Conservation (phyloP, 306 rosid genomes). For the Alnus glutinosa region DNA sequence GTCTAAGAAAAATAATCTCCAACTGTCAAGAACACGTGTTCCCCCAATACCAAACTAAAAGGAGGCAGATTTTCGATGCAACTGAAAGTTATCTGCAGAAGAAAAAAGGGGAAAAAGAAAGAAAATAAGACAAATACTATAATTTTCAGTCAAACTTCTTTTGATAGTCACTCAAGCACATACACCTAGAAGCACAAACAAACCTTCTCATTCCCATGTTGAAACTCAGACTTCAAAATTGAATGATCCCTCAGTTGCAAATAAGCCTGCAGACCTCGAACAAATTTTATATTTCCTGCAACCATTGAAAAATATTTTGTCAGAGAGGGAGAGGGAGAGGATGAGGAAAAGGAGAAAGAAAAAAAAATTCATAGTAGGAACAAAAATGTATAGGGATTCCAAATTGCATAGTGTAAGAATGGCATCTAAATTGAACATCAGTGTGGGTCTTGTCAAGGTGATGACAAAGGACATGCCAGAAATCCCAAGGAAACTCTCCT, state of each 20-base stretch:
- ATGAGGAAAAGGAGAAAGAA: neutral
- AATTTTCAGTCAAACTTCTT: neutral
- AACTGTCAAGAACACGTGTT: conserved; percentile 62
- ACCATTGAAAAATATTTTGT: conserved; percentile 9
- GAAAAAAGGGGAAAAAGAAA: neutral
- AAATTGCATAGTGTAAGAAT: conserved; percentile 53
- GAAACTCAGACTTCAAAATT: conserved; percentile 74
- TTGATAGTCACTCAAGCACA: neutral
- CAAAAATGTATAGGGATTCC: neutral
- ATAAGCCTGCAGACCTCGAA: conserved; percentile 50
- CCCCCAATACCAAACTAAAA: conserved; percentile 51
- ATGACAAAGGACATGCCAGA: conserved; percentile 73
- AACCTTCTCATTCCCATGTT: conserved; percentile 77
- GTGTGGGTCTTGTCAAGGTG: conserved; percentile 67
- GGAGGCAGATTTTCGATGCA: conserved; percentile 59
- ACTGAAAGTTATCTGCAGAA: conserved; percentile 57
- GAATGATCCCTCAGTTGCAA: conserved; percentile 70
- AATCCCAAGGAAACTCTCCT: conserved; percentile 80
- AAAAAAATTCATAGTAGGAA: neutral
- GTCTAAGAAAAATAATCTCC: conserved; percentile 46
- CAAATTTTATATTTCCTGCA: conserved; percentile 60
- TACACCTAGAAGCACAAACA: conserved; percentile 12
- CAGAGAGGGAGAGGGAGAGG: neutral
- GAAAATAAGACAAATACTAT: neutral
- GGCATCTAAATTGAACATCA: conserved; percentile 48